Conservation (phyloP, 2,329 filamentous ascomycete species). For the Aspergillus intermedius region DNA sequence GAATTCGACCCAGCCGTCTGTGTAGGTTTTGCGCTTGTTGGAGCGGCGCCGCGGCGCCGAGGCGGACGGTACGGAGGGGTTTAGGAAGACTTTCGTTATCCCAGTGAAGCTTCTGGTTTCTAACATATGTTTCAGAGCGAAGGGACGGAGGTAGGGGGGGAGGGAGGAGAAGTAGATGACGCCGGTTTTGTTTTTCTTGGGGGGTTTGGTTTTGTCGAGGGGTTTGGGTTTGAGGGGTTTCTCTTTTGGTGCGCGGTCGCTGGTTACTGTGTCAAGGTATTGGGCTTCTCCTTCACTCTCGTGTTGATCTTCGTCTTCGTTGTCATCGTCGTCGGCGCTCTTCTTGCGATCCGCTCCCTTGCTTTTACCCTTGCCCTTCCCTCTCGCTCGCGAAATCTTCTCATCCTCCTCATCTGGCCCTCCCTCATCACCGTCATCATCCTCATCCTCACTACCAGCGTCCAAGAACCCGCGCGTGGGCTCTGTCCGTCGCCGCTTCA, state of each 20-base stretch:
- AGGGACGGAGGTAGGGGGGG: conserved; percentile 44
- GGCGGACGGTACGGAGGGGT: conserved; percentile 27
- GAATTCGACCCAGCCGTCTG: conserved; percentile 44
- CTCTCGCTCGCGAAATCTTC: conserved; percentile 5
- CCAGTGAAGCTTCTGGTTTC: conserved; percentile 36
- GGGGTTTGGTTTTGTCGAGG: conserved; percentile 12
- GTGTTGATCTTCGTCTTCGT: conserved; percentile 1
- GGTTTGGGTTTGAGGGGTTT: conserved; percentile 11
- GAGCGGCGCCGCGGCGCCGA: conserved; percentile 19
- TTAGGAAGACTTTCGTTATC: conserved; percentile 40
- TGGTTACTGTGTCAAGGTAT: conserved; percentile 4
- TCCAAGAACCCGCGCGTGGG: conserved; percentile 15
- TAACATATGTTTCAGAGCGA: conserved; percentile 38
- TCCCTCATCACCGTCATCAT: conserved; percentile 32
- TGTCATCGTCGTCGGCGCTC: conserved; percentile 9
- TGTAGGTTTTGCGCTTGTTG: conserved; percentile 39
- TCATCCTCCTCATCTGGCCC: conserved; percentile 8
- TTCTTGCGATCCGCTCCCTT: conserved; percentile 4
- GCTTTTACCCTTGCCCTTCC: conserved; percentile 12
- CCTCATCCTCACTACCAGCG: conserved; percentile 37
- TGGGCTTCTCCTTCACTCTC: conserved; percentile 6
- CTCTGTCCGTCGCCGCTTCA: conserved; percentile 27
- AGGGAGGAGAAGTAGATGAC: conserved; percentile 42
- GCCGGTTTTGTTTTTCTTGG: conserved; percentile 32
- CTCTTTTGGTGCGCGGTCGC: neutral